Conservation (phyloP, 192 early-diverging fungal species). For the Irineochytrium annulatum region DNA sequence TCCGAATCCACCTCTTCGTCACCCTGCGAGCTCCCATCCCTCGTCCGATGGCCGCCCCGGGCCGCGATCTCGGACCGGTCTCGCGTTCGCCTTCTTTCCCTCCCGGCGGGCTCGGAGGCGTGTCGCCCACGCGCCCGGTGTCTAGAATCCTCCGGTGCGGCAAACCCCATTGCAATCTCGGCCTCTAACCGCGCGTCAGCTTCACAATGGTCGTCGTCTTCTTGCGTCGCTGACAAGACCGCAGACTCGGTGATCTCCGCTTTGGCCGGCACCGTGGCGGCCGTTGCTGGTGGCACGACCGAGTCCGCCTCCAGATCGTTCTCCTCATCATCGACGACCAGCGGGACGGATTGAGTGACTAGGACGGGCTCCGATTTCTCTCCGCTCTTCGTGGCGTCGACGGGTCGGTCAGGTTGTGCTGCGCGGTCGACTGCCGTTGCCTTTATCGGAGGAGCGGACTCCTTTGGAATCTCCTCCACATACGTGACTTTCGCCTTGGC, state of each 20-base stretch:
- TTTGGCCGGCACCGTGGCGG: neutral
- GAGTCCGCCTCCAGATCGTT: neutral
- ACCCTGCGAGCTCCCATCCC: neutral
- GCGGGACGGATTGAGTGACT: neutral
- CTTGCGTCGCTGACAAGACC: neutral
- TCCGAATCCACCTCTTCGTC: neutral
- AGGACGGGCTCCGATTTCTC: neutral
- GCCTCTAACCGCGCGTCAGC: neutral
- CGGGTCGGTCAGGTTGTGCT: neutral
- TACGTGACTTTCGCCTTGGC: neutral
- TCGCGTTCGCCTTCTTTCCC: neutral
- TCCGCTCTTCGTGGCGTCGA: neutral
- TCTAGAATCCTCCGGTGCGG: neutral
- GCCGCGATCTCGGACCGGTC: neutral
- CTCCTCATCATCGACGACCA: neutral
- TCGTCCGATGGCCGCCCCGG: neutral
- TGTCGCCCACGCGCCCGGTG: neutral
- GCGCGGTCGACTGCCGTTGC: neutral
- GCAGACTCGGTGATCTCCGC: neutral
- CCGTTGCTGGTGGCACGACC: neutral
- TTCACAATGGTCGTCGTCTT: neutral
- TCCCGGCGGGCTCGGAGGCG: neutral
- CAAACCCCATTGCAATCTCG: neutral
- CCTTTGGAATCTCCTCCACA: neutral
- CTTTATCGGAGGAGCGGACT: neutral